These are phyloP conservation scores for Phytopythium montanum DNA, from an alignment of 352 stramenopile species.

Conservation along the genomic window DNA sequence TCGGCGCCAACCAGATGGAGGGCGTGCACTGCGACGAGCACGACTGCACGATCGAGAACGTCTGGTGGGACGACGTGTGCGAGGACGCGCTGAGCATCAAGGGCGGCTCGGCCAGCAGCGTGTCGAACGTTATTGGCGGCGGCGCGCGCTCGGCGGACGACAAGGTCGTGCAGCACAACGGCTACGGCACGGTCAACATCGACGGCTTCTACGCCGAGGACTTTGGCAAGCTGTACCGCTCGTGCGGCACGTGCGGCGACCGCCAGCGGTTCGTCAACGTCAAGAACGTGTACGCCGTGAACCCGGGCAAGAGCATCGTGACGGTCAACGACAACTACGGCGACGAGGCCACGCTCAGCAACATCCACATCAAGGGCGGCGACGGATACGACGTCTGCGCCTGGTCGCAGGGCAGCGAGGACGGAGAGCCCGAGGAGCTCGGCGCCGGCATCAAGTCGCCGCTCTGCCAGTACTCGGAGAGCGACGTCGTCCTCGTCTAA, in stretches of 20 bases:
- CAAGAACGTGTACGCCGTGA: slow-evolving; percentile 30
- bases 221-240: slow-evolving; percentile 35
- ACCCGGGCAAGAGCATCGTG: slow-evolving; percentile 30
- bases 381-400: slow-evolving; percentile 15
- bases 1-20: slow-evolving; percentile 23
- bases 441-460: slow-evolving; percentile 31
- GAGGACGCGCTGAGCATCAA: slow-evolving; percentile 37
- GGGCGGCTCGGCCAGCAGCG: slow-evolving; percentile 28
- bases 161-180: slow-evolving; percentile 45
- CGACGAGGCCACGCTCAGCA: slow-evolving; percentile 30
- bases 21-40: slow-evolving; percentile 22
- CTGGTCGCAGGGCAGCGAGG: slow-evolving; percentile 15
- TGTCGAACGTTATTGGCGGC: slow-evolving; percentile 26
- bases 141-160: slow-evolving; percentile 24
- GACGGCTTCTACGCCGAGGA: slow-evolving; percentile 39
- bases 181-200: slow-evolving; percentile 35
- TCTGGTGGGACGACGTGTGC: slow-evolving; percentile 29
- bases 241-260: slow-evolving; percentile 27
- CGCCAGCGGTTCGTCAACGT: slow-evolving; percentile 30
- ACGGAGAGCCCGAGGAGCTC: slow-evolving; percentile 25
- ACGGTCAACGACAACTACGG: slow-evolving; percentile 37
- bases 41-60: slow-evolving; percentile 29
- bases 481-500: slow-evolving; percentile 20
- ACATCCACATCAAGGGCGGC: slow-evolving; percentile 31
- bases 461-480: slow-evolving; percentile 29